A percentile compares a stretch with the other conserved stretches of the same genome.
These are phyloP conservation scores for Claviceps pazoutovae DNA, from an alignment of 2,329 filamentous ascomycete species.

Conservation along the genomic window DNA sequence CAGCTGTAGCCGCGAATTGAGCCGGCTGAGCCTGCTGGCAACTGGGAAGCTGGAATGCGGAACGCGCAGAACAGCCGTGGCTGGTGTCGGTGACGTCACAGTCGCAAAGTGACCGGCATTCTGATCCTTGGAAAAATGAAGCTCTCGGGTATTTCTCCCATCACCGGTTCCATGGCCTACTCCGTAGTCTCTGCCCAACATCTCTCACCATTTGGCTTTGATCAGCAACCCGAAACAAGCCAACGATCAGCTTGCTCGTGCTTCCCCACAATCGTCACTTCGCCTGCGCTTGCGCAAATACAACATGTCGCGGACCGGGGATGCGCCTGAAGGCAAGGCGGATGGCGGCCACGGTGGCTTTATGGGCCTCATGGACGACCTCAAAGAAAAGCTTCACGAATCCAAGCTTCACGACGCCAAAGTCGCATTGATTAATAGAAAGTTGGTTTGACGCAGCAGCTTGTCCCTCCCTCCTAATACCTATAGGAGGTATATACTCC, in stretches of 20 bases:
- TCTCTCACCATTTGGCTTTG: not conserved
- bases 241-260: not conserved
- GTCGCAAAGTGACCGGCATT: not conserved
- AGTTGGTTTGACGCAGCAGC: slow-evolving; percentile 24
- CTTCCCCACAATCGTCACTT: not conserved
- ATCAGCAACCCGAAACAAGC: not conserved
- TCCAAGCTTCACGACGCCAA: slow-evolving; percentile 44
- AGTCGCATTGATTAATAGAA: slow-evolving; percentile 42
- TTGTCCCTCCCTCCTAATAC: too few species aligned
- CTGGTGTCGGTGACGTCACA: slow-evolving; percentile 1
- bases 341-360: slow-evolving; percentile 12
- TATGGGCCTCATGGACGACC: slow-evolving; percentile 27
- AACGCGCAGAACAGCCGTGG: not conserved
- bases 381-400: slow-evolving; percentile 42
- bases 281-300: not conserved
- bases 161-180: too few species aligned
- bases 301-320: slow-evolving; percentile 2
- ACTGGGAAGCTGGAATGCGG: not conserved
- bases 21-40: not conserved
- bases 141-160: too few species aligned
- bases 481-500: too few species aligned
- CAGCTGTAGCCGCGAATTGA: not conserved
- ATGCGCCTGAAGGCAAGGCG: not conserved
- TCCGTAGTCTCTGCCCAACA: too few species aligned
- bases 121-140: too few species aligned